Percentiles rank a stretch among this genome's conserved stretches.
Conservation (phyloP, 176 grass and related monocot genomes). For the Hordeum vulgare region DNA sequence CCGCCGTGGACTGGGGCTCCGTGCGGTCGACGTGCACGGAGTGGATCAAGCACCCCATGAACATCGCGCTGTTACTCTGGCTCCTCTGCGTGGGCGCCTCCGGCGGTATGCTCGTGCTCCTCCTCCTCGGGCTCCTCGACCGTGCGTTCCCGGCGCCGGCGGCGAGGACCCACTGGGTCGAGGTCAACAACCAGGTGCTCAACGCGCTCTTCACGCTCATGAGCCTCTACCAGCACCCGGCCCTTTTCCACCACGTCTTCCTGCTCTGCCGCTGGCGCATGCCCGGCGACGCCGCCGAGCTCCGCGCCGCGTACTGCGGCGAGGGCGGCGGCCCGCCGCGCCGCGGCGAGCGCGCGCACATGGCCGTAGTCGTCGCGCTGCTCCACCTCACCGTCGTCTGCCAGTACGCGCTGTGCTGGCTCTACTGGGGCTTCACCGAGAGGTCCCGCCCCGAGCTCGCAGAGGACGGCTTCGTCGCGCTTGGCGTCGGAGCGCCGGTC, state of each 20-base stretch:
- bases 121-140: slow-evolving; percentile 59
- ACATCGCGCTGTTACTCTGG: slow-evolving; percentile 59
- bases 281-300: slow-evolving; percentile 30
- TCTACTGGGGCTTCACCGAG: slow-evolving; percentile 58
- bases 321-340: slow-evolving; percentile 15
- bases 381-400: slow-evolving; percentile 51
- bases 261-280: slow-evolving; percentile 53
- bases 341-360: slow-evolving; percentile 32
- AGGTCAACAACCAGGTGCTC: slow-evolving; percentile 74
- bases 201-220: slow-evolving; percentile 88
- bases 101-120: slow-evolving; percentile 46
- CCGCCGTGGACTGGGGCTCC: slow-evolving; percentile 24
- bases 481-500: slow-evolving; percentile 41
- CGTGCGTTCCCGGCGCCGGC: slow-evolving; percentile 29
- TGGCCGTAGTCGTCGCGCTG: slow-evolving; percentile 53
- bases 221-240: slow-evolving; percentile 76
- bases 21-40: slow-evolving; percentile 1
- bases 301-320: slow-evolving; percentile 52
- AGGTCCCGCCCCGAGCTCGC: slow-evolving; percentile 31
- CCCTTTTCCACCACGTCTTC: slow-evolving; percentile 48
- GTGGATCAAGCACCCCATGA: slow-evolving; percentile 64
- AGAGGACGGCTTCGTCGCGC: slow-evolving; percentile 22
- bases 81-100: slow-evolving; percentile 53
- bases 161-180: slow-evolving; percentile 49
- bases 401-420: slow-evolving; percentile 58